Evolutionary conservation across 306 rosid genomes (phyloP).

Genomic region (Rosa multiflora): DNA sequence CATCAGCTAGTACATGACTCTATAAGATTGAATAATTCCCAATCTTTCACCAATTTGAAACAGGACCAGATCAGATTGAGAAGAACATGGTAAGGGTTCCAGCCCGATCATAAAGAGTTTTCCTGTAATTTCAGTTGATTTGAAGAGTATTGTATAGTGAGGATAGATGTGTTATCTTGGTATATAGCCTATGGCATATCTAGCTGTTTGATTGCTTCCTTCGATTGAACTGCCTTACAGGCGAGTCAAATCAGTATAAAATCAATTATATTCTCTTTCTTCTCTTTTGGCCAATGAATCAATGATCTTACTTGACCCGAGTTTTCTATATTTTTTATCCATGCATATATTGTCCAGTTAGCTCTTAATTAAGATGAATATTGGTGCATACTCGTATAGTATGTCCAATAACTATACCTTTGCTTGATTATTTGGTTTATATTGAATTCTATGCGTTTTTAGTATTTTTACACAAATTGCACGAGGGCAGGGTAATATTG

Average conservation of each 20-base stretch:
- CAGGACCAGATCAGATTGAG: background rate
- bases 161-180: no score
- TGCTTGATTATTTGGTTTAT: background rate
- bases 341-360: background rate
- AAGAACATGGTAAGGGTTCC: background rate
- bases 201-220: background rate
- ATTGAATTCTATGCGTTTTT: background rate
- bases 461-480: background rate
- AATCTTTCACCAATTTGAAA: background rate
- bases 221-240: background rate
- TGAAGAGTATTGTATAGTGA: background rate
- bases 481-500: background rate
- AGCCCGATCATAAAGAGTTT: background rate
- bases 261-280: background rate
- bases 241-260: background rate
- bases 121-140: background rate
- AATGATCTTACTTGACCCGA: background rate
- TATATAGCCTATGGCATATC: background rate
- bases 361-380: background rate
- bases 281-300: background rate
- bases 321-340: background rate
- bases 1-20: slow-evolving; percentile 63
- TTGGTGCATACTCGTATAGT: background rate
- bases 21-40: background rate
- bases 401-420: background rate